Percentiles rank a stretch among this genome's conserved stretches.
phyloP scores from a whole-genome alignment of 176 grass and related monocot genomes.

The Phragmites australis region DNA sequence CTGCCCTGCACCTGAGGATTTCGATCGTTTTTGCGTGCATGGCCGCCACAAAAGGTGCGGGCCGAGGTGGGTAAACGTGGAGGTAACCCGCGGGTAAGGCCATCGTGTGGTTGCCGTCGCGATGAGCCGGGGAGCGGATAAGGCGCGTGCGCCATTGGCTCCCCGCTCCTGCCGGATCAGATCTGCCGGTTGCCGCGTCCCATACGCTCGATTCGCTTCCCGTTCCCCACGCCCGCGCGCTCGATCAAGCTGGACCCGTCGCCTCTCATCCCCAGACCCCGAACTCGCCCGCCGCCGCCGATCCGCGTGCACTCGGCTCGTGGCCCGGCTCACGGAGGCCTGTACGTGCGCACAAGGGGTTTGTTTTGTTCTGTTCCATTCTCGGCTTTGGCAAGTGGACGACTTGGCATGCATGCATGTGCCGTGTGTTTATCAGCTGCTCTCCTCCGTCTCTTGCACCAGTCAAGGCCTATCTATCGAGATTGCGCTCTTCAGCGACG shows the following conservation, averaged over 20 bases:
- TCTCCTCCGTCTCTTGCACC: background rate
- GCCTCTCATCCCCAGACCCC: background rate
- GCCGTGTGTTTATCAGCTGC: background rate
- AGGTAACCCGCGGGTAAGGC: background rate
- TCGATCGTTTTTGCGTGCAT: background rate
- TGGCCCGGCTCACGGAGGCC: background rate
- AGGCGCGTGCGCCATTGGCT: background rate
- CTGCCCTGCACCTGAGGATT: background rate
- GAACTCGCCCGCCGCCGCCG: no score
- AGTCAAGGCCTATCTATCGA: background rate
- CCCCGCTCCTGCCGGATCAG: background rate
- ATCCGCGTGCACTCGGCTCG: no score
- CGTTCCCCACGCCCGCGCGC: background rate
- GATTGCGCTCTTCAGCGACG: background rate
- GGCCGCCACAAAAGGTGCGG: slow-evolving; percentile 23
- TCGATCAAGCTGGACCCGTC: background rate
- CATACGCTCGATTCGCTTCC: background rate
- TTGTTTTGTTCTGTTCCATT: no score
- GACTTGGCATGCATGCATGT: background rate
- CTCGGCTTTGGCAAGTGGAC: background rate
- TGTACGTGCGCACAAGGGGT: background rate
- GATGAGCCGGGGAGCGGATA: background rate
- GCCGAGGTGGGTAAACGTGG: slow-evolving; percentile 23
- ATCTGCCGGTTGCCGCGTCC: background rate
- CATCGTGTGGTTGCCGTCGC: background rate